Evolutionary conservation across 2,329 filamentous ascomycete species (phyloP).

Genomic region (Aspergillus proliferans): DNA sequence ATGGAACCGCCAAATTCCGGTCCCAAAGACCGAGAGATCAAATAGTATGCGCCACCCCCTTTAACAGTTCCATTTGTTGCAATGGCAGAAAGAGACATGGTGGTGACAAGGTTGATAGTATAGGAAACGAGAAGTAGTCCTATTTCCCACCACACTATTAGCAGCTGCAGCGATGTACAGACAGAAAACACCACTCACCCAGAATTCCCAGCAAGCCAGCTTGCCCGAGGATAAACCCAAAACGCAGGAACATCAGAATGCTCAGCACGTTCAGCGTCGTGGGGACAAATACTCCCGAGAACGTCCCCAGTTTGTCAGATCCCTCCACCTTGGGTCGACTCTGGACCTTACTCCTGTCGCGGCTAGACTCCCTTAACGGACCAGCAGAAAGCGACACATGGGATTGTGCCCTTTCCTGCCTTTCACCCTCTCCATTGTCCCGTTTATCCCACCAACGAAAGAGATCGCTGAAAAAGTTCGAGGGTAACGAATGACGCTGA

Average conservation of each 20-base stretch:
- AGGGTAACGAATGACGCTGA: constrained; percentile 14
- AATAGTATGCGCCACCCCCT: constrained; percentile 80
- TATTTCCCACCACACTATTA: constrained; percentile 27
- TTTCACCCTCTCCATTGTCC: constrained; percentile 5
- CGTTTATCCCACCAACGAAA: constrained; percentile 20
- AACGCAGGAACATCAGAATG: constrained; percentile 87
- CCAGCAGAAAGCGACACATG: constrained; percentile 13
- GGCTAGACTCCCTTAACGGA: constrained; percentile 19
- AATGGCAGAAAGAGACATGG: constrained; percentile 79
- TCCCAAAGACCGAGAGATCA: constrained; percentile 78
- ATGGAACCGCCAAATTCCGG: constrained; percentile 88
- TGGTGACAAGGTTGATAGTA: constrained; percentile 73
- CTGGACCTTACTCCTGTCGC: constrained; percentile 25
- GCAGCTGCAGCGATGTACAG: constrained; percentile 10
- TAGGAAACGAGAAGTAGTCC: constrained; percentile 71
- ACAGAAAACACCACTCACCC: constrained; percentile 45
- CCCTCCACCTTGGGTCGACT: constrained; percentile 18
- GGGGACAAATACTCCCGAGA: constrained; percentile 77
- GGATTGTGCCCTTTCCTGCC: constrained; percentile 6
- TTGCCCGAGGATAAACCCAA: constrained; percentile 77
- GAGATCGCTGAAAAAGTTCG: constrained; percentile 18
- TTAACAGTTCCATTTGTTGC: constrained; percentile 85
- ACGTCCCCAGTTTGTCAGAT: constrained; percentile 63
- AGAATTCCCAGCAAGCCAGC: constrained; percentile 73
- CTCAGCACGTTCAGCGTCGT: constrained; percentile 85